Evolutionary conservation across 306 rosid genomes (phyloP).

Genomic region (Aeschynomene evenia): DNA sequence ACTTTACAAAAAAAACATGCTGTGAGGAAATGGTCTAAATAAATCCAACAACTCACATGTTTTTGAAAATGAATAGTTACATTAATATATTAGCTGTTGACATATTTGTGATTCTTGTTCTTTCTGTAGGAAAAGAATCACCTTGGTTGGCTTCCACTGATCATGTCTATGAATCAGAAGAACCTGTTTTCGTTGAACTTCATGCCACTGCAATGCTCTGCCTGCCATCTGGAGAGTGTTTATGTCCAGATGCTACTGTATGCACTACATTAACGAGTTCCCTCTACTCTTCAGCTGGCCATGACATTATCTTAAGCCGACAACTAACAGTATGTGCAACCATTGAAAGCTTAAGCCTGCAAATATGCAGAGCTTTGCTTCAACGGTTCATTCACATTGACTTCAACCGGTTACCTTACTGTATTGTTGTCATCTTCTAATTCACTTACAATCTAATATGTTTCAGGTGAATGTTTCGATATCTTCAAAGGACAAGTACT

Average conservation of each 20-base stretch:
- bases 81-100: conserved; percentile 15
- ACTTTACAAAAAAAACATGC: conserved; percentile 3
- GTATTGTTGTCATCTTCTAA: conserved; percentile 7
- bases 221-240: conserved; percentile 89
- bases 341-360: conserved; percentile 17
- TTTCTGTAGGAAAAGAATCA: conserved; percentile 64
- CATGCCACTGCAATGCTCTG: conserved; percentile 92
- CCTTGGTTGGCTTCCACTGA: conserved; percentile 66
- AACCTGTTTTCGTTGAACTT: conserved; percentile 78
- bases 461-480: conserved; percentile 70
- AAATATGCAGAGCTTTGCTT: background rate
- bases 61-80: background rate
- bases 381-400: background rate
- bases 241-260: conserved; percentile 85
- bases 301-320: conserved; percentile 64
- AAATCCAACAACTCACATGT: conserved; percentile 5
- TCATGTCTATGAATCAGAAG: conserved; percentile 45
- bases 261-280: conserved; percentile 83
- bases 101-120: conserved; percentile 17
- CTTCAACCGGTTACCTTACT: conserved; percentile 7
- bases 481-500: conserved; percentile 68
- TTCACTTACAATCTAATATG: conserved; percentile 26
- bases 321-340: conserved; percentile 62
- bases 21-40: conserved; percentile 14
- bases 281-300: conserved; percentile 71